A percentile compares a stretch with the other conserved stretches of the same genome.
These are phyloP conservation scores for Chalciporus sphaerocephalus DNA, from an alignment of 768 basidiomycete genomes.

Conservation along the genomic window DNA sequence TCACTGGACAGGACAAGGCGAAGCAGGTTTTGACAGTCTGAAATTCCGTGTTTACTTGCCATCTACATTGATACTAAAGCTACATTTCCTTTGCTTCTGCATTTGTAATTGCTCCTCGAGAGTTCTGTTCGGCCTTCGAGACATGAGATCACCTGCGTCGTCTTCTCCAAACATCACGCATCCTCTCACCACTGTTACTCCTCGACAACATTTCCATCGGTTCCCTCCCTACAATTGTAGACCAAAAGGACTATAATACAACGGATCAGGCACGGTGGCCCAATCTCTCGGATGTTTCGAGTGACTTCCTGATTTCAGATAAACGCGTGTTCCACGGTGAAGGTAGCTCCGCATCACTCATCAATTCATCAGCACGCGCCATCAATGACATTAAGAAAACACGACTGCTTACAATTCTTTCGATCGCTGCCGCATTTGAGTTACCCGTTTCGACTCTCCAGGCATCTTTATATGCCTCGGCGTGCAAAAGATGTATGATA, in stretches of 20 bases:
- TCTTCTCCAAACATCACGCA: no score
- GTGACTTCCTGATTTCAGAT: slow-evolving; percentile 31
- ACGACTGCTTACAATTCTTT: slow-evolving; percentile 22
- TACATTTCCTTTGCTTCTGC: slow-evolving; percentile 14
- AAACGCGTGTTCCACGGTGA: slow-evolving; percentile 28
- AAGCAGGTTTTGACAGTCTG: slow-evolving; percentile 11
- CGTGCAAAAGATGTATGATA: slow-evolving; percentile 52
- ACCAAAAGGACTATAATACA: not conserved
- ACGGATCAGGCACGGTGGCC: slow-evolving; percentile 15
- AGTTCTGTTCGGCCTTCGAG: no score
- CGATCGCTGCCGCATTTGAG: slow-evolving; percentile 21
- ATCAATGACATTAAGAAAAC: not conserved
- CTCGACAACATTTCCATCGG: no score
- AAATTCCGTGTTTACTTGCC: not conserved
- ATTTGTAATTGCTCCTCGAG: not conserved
- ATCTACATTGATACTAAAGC: slow-evolving; percentile 17
- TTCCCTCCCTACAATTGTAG: not conserved
- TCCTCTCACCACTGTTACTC: no score
- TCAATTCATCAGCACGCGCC: not conserved
- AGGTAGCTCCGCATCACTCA: slow-evolving; percentile 24
- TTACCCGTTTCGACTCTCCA: slow-evolving; percentile 30
- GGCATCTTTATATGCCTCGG: slow-evolving; percentile 51
- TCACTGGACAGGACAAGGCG: no score
- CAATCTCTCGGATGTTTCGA: slow-evolving; percentile 20
- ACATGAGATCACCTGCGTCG: no score